Evolutionary conservation across 2,329 filamentous ascomycete species (phyloP), one percentile per base, ranked within the genome.

Genomic region (Nemania sp.): DNA sequence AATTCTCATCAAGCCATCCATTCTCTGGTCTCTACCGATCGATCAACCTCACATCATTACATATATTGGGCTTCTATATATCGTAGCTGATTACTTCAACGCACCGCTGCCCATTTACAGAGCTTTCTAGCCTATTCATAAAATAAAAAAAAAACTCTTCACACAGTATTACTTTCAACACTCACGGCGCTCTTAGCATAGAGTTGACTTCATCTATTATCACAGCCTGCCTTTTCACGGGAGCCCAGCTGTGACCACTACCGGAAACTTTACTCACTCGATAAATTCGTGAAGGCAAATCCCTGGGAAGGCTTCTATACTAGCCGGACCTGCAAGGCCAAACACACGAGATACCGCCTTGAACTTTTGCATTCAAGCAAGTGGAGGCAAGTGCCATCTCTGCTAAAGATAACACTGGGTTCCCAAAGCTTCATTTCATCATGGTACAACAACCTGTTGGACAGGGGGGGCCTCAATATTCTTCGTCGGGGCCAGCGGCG

Each of bases 391-490:
- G 47, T 38, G 24, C 3, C 20, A 38, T 51, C n/a, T 2, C 24
- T 49, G 6, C 27, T 6, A 32, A 62, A 6, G 43, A 56, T n/a
- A 56, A 55, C 18, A 26, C 32, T 26, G 3, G 24, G 18, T 58
- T 35, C 4, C 8, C 13, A 27, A 15, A 6, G 0, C 22, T 29
- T 51, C 1, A 67, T 63, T 56, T 67, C 64, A 69, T 66, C 68
- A 84, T 84, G 82, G 83, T 83, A n/a, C n/a, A n/a, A n/a, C 57
- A 81, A 79, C 70, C 81, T 66, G 80, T 77, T 74, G 66, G 69
- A 10, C 45, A 77, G 53, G 79, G 82, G 77, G 80, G 82, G 35
- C 35, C 7, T 32, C 32, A 7, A 35, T 35, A 35, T 8, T 3
- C n/a, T n/a, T n/a, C n/a, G n/a, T n/a, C n/a, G n/a, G n/a, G n/a